Percentiles rank a stretch among this genome's conserved stretches.
These are phyloP conservation scores for Amaranthus cruentus DNA, from an alignment of 148 eudicot species.

Conservation along the genomic window DNA sequence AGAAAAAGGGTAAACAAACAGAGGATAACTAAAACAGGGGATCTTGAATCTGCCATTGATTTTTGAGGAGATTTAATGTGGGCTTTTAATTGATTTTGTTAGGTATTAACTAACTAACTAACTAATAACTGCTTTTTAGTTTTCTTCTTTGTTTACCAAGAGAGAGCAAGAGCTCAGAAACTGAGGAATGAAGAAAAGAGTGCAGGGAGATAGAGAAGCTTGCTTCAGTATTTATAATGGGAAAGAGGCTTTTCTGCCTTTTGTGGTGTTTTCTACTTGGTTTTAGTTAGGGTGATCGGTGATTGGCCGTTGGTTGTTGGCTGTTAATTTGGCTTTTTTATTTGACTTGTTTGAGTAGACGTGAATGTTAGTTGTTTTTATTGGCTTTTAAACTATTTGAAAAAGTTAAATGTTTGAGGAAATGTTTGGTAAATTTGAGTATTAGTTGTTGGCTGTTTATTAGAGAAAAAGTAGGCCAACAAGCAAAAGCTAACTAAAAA, in stretches of 20 bases:
- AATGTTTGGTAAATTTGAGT: too few species aligned
- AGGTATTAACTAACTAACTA: not conserved
- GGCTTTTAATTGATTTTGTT: not conserved
- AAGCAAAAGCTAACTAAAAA: too few species aligned
- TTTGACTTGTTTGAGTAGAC: too few species aligned
- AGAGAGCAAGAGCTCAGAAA: not conserved
- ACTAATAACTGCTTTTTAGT: not conserved
- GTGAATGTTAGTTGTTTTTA: too few species aligned
- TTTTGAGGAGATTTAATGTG: constrained; percentile 13
- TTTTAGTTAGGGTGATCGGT: too few species aligned
- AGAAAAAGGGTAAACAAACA: constrained; percentile 21
- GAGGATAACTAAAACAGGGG: constrained; percentile 19
- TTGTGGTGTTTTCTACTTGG: not conserved
- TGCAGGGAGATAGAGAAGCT: constrained; percentile 16
- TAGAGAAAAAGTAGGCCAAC: too few species aligned
- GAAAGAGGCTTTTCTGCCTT: not conserved
- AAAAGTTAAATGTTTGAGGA: too few species aligned
- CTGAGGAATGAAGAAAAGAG: not conserved
- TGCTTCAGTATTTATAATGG: constrained; percentile 25
- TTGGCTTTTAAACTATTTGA: too few species aligned
- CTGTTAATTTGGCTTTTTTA: too few species aligned
- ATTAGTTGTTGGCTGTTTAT: too few species aligned
- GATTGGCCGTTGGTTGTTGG: too few species aligned
- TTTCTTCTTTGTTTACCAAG: not conserved
- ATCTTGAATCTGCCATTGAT: constrained; percentile 40